Base-by-base conservation (phyloP, 1,284 basidiomycete species). In the Xanthoconium separans region DNA sequence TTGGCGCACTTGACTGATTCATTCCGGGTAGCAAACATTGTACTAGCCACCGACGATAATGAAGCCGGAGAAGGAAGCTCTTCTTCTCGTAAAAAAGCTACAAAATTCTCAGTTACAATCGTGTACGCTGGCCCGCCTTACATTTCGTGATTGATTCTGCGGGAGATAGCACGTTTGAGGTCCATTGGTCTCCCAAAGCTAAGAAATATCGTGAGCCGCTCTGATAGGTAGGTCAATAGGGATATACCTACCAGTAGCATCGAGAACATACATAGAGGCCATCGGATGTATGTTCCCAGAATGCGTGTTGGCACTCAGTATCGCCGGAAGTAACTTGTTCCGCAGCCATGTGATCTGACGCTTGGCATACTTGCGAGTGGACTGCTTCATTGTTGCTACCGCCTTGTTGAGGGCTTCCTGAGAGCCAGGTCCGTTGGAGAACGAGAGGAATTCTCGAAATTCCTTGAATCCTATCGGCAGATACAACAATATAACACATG, bases 271-370 rank as follows among this genome's bases (percentile, higher is more conserved):
- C 22, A 79, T 69, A 4, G 75, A 72, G 9, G 61, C 57, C n/a
- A 52, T 40, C 27, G 57, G 48, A 22, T 67, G 60, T 55, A 77
- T 27, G 18, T 41, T 46, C 36, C 31, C 51, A 30, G 48, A 47
- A 68, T 78, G 47, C 64, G 63, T 54, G 56, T 83, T 78, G 12
- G 81, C 78, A 31, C 77, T 78, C 34, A 80, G 66, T 4, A 91
- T 76, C 2, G 85, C 87, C 1, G 95, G 95, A 10, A 98, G 69
- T 6, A 99, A 73, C 71, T 97, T 95, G 67, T 94, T 95, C 39
- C 84, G 81, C 49, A 99, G 87, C 97, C 97, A 99, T 47, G 88
- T 87, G 37, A 95, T 78, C 69, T 99, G 97, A 18, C 87, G 80
- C 68, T 91, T 93, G 0, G 97, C 93, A 66, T 99, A 99, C 70